A percentile compares a stretch with the other conserved stretches of the same genome.
Evolutionary conservation across 1,139 yeast species (phyloP).

Genomic region (Suhomyces coccinellae): DNA sequence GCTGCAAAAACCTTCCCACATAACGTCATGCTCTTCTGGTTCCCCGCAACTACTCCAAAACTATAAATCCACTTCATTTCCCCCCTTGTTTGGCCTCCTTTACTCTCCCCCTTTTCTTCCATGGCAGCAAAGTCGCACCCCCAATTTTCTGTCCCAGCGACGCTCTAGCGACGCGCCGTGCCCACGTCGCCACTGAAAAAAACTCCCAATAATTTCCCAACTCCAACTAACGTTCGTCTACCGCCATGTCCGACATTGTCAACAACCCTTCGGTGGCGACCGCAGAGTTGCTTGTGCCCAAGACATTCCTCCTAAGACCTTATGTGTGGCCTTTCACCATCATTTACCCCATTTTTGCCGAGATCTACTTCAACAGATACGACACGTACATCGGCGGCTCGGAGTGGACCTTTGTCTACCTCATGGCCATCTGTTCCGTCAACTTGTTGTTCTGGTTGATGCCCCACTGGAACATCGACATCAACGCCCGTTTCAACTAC

Average conservation of each 20-base stretch:
- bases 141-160: neutral
- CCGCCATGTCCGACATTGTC: constrained; percentile 42
- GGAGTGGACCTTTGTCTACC: constrained; percentile 86
- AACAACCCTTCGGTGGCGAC: constrained; percentile 59
- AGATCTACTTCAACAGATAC: constrained; percentile 67
- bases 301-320: constrained; percentile 61
- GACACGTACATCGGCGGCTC: constrained; percentile 79
- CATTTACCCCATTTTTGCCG: constrained; percentile 72
- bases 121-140: too few relatives aligned
- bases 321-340: constrained; percentile 84
- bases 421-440: constrained; percentile 69
- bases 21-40: neutral
- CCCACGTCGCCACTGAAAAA: constrained; percentile 9
- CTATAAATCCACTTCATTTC: neutral
- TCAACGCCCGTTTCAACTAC: constrained; percentile 75
- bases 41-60: neutral
- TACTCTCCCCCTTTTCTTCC: neutral
- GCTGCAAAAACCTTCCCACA: neutral
- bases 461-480: constrained; percentile 91
- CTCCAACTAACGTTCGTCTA: constrained; percentile 1
- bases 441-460: constrained; percentile 80
- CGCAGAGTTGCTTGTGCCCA: constrained; percentile 74
- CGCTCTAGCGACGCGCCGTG: neutral
- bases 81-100: neutral
- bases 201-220: neutral